These are phyloP conservation scores for Eimeria zaria DNA, from an alignment of 169 alveolate species.

Conservation along the genomic window DNA sequence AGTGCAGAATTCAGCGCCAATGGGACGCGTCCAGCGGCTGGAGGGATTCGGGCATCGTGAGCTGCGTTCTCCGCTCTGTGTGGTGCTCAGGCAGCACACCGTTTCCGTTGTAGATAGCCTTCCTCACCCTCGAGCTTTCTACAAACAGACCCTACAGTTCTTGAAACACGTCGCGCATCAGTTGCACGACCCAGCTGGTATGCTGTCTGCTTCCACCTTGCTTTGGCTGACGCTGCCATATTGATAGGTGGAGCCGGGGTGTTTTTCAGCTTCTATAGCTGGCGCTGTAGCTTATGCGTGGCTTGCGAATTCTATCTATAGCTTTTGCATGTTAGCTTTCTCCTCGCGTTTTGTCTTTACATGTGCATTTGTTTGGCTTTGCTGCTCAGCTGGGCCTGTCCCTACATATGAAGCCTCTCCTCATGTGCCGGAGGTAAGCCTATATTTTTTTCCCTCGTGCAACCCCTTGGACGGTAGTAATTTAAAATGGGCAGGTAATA, in stretches of 20 bases:
- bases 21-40: background rate
- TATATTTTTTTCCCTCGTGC: background rate
- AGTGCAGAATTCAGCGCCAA: background rate
- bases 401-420: conserved; percentile 29
- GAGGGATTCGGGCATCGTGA: too few relatives aligned
- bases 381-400: conserved; percentile 26
- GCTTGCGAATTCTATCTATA: background rate
- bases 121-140: conserved; percentile 1
- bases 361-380: background rate
- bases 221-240: background rate
- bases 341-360: too few relatives aligned
- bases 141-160: background rate
- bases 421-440: conserved; percentile 41
- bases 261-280: background rate
- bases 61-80: background rate
- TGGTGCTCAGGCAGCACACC: conserved; percentile 5
- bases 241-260: background rate
- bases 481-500: background rate
- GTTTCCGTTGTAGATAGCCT: conserved; percentile 20
- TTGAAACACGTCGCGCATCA: conserved; percentile 13
- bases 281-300: background rate
- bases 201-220: background rate
- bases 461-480: background rate
- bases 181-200: conserved; percentile 48
- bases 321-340: background rate